Conservation (phyloP, 345 rosid genomes). For the Eucalyptus viminalis region DNA sequence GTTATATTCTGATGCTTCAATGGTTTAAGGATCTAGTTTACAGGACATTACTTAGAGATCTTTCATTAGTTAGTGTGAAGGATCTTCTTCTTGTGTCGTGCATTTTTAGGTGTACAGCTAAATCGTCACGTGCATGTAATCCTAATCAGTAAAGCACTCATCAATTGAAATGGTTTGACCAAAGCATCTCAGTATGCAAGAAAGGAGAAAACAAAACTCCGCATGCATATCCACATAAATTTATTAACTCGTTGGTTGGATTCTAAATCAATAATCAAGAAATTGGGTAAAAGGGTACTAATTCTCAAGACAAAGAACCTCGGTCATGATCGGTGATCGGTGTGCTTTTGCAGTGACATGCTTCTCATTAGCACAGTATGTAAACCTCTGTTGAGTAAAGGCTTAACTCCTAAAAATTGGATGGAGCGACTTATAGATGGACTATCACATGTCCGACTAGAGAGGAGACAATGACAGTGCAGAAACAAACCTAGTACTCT, state of each 20-base stretch:
- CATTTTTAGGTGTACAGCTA: neutral
- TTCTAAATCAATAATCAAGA: neutral
- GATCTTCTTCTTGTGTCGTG: neutral
- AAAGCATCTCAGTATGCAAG: neutral
- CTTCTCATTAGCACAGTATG: neutral
- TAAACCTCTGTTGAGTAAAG: neutral
- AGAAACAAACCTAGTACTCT: neutral
- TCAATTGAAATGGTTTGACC: neutral
- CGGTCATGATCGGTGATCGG: neutral
- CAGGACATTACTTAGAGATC: neutral
- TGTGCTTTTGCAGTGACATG: neutral
- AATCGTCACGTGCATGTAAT: neutral
- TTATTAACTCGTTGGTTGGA: neutral
- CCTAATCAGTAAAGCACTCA: neutral
- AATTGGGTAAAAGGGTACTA: neutral
- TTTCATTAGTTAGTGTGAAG: neutral
- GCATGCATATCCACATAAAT: neutral
- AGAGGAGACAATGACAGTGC: neutral
- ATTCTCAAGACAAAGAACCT: neutral
- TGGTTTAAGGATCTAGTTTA: neutral
- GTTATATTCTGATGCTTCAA: neutral
- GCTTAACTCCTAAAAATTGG: neutral
- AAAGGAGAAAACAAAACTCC: neutral
- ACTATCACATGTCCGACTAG: neutral
- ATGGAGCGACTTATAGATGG: neutral